These are phyloP conservation scores for Rhizopogon rudus DNA, from an alignment of 768 basidiomycete genomes.

Conservation along the genomic window DNA sequence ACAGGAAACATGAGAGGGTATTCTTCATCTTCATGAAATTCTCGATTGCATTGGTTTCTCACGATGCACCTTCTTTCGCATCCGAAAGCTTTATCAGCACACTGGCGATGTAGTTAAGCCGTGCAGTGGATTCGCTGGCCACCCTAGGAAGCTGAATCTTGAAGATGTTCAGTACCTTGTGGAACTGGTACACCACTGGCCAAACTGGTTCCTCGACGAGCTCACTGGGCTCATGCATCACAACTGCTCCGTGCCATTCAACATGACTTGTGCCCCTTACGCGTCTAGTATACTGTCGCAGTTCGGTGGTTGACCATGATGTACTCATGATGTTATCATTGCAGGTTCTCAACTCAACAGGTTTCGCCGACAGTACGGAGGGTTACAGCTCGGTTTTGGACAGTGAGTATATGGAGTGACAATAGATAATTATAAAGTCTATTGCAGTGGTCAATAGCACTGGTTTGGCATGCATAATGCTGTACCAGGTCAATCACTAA, in stretches of 20 bases:
- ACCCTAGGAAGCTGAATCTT: too few relatives aligned
- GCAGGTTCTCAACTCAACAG: constrained; percentile 24
- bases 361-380: constrained; percentile 46
- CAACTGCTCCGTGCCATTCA: constrained; percentile 54
- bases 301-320: not conserved
- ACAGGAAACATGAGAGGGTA: too few relatives aligned
- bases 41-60: too few relatives aligned
- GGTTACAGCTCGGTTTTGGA: constrained; percentile 52
- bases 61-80: too few relatives aligned
- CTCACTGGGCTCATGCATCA: too few relatives aligned
- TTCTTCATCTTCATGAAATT: too few relatives aligned
- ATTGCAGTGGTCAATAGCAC: constrained; percentile 33
- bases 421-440: not conserved
- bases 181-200: too few relatives aligned
- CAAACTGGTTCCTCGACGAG: too few relatives aligned
- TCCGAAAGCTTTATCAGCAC: too few relatives aligned
- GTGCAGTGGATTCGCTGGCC: too few relatives aligned
- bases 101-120: too few relatives aligned
- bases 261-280: constrained; percentile 40
- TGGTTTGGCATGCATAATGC: constrained; percentile 25
- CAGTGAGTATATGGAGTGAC: constrained; percentile 25
- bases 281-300: constrained; percentile 21
- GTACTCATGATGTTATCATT: not conserved
- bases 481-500: constrained; percentile 19
- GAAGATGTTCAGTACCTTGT: too few relatives aligned